phyloP scores from a whole-genome alignment of 768 basidiomycete species.

The Rhodosporidiobolus sp. region DNA sequence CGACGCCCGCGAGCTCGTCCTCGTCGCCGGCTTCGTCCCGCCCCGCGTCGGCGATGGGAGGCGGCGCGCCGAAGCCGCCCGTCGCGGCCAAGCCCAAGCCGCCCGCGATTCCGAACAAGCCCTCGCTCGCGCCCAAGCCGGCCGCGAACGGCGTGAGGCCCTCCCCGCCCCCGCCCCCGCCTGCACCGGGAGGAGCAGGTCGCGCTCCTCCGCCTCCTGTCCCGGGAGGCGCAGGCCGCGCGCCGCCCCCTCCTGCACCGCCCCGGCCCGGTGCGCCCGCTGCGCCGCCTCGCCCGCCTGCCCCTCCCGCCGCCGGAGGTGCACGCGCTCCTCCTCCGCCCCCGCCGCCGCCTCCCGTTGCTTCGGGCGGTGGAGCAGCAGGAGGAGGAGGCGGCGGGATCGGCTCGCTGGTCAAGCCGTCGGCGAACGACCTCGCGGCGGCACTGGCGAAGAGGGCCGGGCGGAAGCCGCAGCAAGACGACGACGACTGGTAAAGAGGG shows the following conservation, averaged over 20 bases:
- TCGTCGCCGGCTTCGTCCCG: conserved; percentile 51
- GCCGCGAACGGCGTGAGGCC: conserved; percentile 46
- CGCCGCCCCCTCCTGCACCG: conserved; percentile 26
- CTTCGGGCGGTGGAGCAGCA: not conserved
- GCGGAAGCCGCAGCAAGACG: conserved; percentile 12
- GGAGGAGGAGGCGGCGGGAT: too few relatives aligned
- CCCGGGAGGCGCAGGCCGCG: not conserved
- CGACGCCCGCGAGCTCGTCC: conserved; percentile 70
- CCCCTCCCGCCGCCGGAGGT: not conserved
- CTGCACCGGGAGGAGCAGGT: not conserved
- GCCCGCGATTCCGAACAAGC: conserved; percentile 56
- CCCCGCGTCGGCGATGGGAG: conserved; percentile 46
- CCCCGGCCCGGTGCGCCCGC: conserved; percentile 10
- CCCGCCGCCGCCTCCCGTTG: conserved; percentile 6
- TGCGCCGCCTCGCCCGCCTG: not conserved
- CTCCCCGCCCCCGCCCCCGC: not conserved
- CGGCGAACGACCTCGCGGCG: conserved; percentile 24
- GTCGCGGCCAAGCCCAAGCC: conserved; percentile 62
- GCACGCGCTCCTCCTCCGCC: conserved; percentile 16
- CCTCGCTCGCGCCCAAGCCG: conserved; percentile 47
- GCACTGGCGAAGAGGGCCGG: conserved; percentile 32
- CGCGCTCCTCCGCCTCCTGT: not conserved
- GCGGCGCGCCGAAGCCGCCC: conserved; percentile 59
- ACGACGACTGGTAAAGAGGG: conserved; percentile 30
- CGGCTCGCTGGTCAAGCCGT: conserved; percentile 29